phyloP scores from a whole-genome alignment of 345 rosid genomes.

The Pseudoturritis turrita region DNA sequence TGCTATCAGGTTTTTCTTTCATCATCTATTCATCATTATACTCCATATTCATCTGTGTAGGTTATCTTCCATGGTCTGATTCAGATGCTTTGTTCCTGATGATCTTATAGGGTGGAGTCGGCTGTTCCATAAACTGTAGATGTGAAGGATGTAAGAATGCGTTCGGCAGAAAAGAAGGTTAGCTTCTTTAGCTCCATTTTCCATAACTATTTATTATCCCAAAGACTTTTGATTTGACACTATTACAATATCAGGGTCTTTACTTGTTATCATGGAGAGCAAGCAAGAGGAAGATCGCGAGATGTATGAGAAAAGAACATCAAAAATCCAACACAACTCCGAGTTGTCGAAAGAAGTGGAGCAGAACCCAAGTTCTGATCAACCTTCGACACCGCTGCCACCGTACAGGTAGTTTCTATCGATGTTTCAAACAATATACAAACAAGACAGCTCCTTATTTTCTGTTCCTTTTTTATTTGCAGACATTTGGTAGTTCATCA shows the following conservation, averaged over 20 bases:
- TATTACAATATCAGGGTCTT: slow-evolving; percentile 46
- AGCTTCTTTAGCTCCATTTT: slow-evolving; percentile 17
- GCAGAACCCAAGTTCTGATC: slow-evolving; percentile 50
- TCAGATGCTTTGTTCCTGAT: slow-evolving; percentile 9
- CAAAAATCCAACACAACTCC: slow-evolving; percentile 34
- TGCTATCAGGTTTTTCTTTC: slow-evolving; percentile 81
- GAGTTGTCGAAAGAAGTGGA: slow-evolving; percentile 52
- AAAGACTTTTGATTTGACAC: not conserved
- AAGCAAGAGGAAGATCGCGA: slow-evolving; percentile 60
- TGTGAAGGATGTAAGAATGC: slow-evolving; percentile 96
- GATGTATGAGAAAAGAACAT: slow-evolving; percentile 37
- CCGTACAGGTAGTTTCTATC: slow-evolving; percentile 55
- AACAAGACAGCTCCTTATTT: slow-evolving; percentile 8
- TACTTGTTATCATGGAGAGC: slow-evolving; percentile 43
- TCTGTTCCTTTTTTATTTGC: slow-evolving; percentile 20
- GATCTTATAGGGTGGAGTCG: slow-evolving; percentile 75
- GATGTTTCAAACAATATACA: not conserved
- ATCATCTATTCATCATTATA: not conserved
- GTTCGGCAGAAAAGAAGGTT: slow-evolving; percentile 87
- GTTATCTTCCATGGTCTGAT: slow-evolving; percentile 23
- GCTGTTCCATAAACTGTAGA: slow-evolving; percentile 91
- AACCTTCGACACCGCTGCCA: slow-evolving; percentile 65
- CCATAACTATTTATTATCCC: not conserved
- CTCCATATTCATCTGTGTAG: not conserved
- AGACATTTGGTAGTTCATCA: slow-evolving; percentile 57